These are phyloP conservation scores for Amniculicola lignicola DNA, from an alignment of 495 filamentous ascomycete species.

Conservation along the genomic window DNA sequence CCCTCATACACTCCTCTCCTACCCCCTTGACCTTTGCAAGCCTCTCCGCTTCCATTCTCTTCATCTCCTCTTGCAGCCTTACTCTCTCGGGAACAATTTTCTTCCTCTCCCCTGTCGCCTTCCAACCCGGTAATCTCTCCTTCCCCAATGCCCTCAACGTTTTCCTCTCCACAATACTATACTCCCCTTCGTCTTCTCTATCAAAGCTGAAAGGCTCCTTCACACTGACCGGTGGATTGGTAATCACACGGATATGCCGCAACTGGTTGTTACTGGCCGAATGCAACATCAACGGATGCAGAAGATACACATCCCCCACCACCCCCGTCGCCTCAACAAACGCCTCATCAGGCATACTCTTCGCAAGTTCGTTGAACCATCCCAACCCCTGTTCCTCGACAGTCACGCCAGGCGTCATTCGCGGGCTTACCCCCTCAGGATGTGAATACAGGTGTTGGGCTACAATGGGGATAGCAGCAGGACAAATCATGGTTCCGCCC, in stretches of 20 bases:
- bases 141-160: constrained; percentile 60
- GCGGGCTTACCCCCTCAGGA: constrained; percentile 65
- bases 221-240: constrained; percentile 65
- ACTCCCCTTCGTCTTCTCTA: constrained; percentile 56
- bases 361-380: constrained; percentile 56
- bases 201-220: constrained; percentile 61
- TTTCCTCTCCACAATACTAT: constrained; percentile 66
- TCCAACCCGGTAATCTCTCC: constrained; percentile 60
- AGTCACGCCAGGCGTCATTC: constrained; percentile 57
- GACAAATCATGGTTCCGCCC: constrained; percentile 67
- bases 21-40: constrained; percentile 29
- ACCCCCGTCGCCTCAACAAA: constrained; percentile 67
- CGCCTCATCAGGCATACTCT: constrained; percentile 42
- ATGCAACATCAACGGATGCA: constrained; percentile 75
- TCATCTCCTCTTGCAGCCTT: constrained; percentile 52
- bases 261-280: constrained; percentile 59
- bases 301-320: constrained; percentile 63
- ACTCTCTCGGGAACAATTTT: constrained; percentile 48
- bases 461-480: constrained; percentile 55
- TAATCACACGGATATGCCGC: constrained; percentile 63
- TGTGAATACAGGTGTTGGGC: constrained; percentile 61
- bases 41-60: constrained; percentile 40
- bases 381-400: constrained; percentile 44
- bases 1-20: background rate
- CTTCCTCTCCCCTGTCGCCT: constrained; percentile 54